These are phyloP conservation scores for Aspergillus carlsbadensis DNA, from an alignment of 495 filamentous ascomycete genomes.

Conservation along the genomic window DNA sequence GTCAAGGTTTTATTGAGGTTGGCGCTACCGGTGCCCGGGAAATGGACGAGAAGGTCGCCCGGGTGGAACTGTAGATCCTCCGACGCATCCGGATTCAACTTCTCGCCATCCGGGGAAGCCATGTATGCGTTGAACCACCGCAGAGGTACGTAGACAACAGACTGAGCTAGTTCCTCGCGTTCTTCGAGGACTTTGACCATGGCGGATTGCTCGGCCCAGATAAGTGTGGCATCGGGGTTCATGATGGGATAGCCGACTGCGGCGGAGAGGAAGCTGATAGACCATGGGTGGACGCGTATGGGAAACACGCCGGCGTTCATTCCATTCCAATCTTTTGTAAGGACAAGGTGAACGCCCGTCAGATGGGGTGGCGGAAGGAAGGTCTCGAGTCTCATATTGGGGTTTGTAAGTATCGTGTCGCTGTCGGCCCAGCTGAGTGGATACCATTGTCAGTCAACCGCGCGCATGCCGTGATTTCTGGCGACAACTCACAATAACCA, in stretches of 20 bases:
- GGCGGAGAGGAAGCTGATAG: slow-evolving; percentile 45
- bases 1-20: neutral
- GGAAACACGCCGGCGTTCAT: slow-evolving; percentile 57
- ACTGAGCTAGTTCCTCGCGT: slow-evolving; percentile 19
- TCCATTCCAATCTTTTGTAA: slow-evolving; percentile 52
- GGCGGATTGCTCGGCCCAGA: slow-evolving; percentile 35
- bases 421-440: slow-evolving; percentile 47
- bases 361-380: slow-evolving; percentile 51
- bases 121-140: slow-evolving; percentile 4
- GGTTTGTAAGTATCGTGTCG: slow-evolving; percentile 54
- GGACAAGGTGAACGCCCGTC: slow-evolving; percentile 44
- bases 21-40: neutral
- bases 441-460: neutral
- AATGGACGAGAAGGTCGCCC: neutral
- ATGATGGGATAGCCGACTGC: slow-evolving; percentile 46
- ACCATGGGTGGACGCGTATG: slow-evolving; percentile 49
- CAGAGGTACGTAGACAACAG: neutral
- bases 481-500: slow-evolving; percentile 47
- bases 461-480: neutral
- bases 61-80: neutral
- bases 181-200: slow-evolving; percentile 26
- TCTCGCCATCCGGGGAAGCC: neutral
- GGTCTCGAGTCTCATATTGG: slow-evolving; percentile 46
- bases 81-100: neutral
- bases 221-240: slow-evolving; percentile 32